Base-by-base conservation (phyloP, 1,284 basidiomycete genomes). In the Abortiporus biennis region DNA sequence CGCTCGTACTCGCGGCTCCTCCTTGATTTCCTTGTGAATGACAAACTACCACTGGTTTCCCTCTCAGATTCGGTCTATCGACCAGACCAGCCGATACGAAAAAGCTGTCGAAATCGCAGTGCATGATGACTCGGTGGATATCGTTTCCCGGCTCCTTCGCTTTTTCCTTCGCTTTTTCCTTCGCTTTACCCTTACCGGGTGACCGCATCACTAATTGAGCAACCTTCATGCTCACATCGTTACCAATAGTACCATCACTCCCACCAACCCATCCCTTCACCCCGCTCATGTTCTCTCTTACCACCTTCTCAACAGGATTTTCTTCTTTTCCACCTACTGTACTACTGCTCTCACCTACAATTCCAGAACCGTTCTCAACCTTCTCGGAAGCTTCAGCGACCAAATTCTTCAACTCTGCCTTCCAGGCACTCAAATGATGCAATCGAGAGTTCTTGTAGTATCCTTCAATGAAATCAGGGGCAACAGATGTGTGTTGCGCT, bases 81-180 rank as follows among this genome's bases (percentile, higher is more conserved):
- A 88, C 70, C 36, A 95, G 62, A 0, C 92, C 90, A n/a, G 85
- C 92, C 1, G 88, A 83, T 9, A 97, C 93, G 57, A 99, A 99
- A 71, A 98, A 99, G 55, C 86, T 92, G 59, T 99, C 95, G 55
- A 99, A 98, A 62, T 97, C 93, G 55, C 91, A 90, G 55, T 97
- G 93, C 77, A 96, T 86, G 53, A 95, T 86, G 13, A 90, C 77
- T 11, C 77, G 72, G 36, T 84, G 76, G 24, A 70, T 62, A 11
- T 64, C 62, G 6, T 53, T 55, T 19, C 61, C 57, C 1, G 49
- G 36, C 6, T 62, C 64, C 38, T 59, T 65, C 32, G 63, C 74
- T 44, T 69, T 73, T 22, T 62, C 73, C 55, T 85, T 84, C 17
- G 72, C 75, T 54, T 80, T 80, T 43, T 59, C 65, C 24, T 53